A percentile compares a stretch with the other conserved stretches of the same genome.
Evolutionary conservation across 1,284 basidiomycete genomes (phyloP).

Genomic region (Sporisorium exsertum): DNA sequence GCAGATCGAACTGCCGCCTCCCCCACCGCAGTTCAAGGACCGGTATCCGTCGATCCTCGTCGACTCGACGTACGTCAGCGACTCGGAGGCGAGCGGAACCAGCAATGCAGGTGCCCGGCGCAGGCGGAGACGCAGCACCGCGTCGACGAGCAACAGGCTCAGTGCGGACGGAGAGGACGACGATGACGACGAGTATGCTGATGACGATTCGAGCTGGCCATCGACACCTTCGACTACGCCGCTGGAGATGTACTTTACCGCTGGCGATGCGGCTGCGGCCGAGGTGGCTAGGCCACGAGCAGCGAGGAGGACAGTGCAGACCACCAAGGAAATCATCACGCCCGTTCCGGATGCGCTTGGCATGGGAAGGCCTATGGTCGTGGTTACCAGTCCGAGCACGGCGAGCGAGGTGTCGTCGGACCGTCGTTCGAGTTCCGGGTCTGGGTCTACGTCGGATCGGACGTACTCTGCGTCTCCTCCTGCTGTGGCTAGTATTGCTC

Average conservation of each 20-base stretch:
- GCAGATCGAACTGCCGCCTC: conserved; percentile 47
- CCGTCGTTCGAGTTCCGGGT: conserved; percentile 38
- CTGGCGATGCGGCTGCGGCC: conserved; percentile 12
- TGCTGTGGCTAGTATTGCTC: conserved; percentile 21
- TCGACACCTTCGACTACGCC: conserved; percentile 49
- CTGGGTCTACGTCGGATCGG: conserved; percentile 23
- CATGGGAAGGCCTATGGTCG: conserved; percentile 47
- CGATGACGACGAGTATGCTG: conserved; percentile 27
- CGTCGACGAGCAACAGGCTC: conserved; percentile 24
- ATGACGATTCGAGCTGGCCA: conserved; percentile 53
- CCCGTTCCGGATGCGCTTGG: conserved; percentile 17
- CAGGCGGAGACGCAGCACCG: conserved; percentile 28
- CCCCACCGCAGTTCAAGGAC: conserved; percentile 38
- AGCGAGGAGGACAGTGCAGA: conserved; percentile 22
- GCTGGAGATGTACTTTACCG: conserved; percentile 40
- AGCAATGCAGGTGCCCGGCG: conserved; percentile 5
- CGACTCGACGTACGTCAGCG: conserved; percentile 39
- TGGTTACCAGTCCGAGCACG: conserved; percentile 46
- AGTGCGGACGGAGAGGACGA: conserved; percentile 24
- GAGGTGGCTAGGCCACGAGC: conserved; percentile 2
- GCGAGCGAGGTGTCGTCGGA: conserved; percentile 45
- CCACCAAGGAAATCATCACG: conserved; percentile 36
- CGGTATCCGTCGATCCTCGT: conserved; percentile 41
- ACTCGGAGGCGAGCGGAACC: conserved; percentile 28
- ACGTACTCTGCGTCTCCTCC: conserved; percentile 24